These are phyloP conservation scores for Helichrysum umbraculigerum DNA, from an alignment of 129 eudicot genomes.

Conservation along the genomic window DNA sequence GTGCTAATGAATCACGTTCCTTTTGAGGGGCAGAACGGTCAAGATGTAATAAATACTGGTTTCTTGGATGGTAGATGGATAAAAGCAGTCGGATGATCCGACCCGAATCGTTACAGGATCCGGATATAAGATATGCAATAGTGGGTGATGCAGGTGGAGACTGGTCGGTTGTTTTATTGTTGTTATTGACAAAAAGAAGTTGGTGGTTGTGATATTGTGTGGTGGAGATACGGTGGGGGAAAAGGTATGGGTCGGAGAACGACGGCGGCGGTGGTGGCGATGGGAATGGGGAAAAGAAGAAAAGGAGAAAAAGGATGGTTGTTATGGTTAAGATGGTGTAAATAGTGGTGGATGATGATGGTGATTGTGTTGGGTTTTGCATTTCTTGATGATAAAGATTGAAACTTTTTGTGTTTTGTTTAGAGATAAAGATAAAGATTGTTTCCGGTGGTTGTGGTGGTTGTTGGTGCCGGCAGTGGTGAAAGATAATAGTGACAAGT, in stretches of 20 bases:
- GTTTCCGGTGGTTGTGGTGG: conserved; percentile 18
- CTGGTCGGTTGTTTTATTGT: conserved; percentile 28
- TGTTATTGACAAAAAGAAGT: conserved; percentile 35
- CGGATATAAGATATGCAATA: conserved; percentile 78
- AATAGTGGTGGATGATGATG: conserved; percentile 45
- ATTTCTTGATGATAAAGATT: conserved; percentile 29
- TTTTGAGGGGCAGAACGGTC: conserved; percentile 63
- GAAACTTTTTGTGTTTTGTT: conserved; percentile 17
- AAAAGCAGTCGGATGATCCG: conserved; percentile 65
- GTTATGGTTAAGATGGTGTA: conserved; percentile 35
- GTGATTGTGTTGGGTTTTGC: conserved; percentile 39
- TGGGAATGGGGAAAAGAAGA: conserved; percentile 36
- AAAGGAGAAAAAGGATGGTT: conserved; percentile 47
- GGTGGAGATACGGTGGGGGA: conserved; percentile 48
- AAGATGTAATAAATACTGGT: conserved; percentile 73
- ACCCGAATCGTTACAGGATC: conserved; percentile 58
- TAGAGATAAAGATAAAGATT: conserved; percentile 20
- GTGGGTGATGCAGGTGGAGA: conserved; percentile 68
- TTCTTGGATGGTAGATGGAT: conserved; percentile 76
- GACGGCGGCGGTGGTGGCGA: conserved; percentile 35
- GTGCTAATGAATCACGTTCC: conserved; percentile 65
- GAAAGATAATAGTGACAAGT: conserved; percentile 12
- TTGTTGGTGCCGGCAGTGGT: conserved; percentile 19
- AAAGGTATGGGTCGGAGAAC: conserved; percentile 52
- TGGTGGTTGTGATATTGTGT: conserved; percentile 45